These are phyloP conservation scores for Fomitopsis schrenkii DNA, from an alignment of 1,284 basidiomycete genomes.

Conservation along the genomic window DNA sequence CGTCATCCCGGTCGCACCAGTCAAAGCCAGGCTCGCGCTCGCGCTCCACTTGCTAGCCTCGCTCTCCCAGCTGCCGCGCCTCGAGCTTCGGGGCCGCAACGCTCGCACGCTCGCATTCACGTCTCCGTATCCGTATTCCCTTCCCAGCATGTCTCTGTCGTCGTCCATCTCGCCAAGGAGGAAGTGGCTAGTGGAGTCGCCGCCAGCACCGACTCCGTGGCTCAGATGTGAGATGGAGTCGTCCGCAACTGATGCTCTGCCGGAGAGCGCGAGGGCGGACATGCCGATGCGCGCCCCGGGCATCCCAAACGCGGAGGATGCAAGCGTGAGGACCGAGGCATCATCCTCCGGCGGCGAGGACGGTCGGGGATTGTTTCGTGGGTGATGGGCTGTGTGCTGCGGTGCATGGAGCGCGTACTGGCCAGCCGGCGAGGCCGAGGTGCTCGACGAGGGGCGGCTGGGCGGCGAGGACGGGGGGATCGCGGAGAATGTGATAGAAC, in stretches of 20 bases:
- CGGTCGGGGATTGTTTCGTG: conserved; percentile 91
- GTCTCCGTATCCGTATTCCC: conserved; percentile 56
- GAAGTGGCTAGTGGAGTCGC: conserved; percentile 65
- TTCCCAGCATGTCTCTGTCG: conserved; percentile 20
- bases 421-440: conserved; percentile 6
- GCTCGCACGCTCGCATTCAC: conserved; percentile 77
- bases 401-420: conserved; percentile 65
- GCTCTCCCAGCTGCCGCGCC: conserved; percentile 82
- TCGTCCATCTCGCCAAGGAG: conserved; percentile 50
- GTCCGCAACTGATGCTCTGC: conserved; percentile 36
- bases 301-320: conserved; percentile 84
- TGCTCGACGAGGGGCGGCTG: conserved; percentile 40
- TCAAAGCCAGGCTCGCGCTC: conserved; percentile 33
- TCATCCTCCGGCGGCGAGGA: conserved; percentile 88
- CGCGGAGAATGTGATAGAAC: conserved; percentile 68
- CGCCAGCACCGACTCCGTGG: conserved; percentile 35
- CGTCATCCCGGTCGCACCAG: conserved; percentile 29
- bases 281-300: conserved; percentile 42
- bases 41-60: conserved; percentile 82
- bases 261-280: conserved; percentile 20
- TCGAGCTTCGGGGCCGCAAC: conserved; percentile 72
- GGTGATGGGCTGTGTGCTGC: conserved; percentile 86
- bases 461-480: conserved; percentile 45
- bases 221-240: conserved; percentile 71
- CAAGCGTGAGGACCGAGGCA: conserved; percentile 88